Percentiles rank a stretch among this genome's conserved stretches.
Conservation (phyloP, 2,329 filamentous ascomycete genomes). For the Zasmidium angulare region DNA sequence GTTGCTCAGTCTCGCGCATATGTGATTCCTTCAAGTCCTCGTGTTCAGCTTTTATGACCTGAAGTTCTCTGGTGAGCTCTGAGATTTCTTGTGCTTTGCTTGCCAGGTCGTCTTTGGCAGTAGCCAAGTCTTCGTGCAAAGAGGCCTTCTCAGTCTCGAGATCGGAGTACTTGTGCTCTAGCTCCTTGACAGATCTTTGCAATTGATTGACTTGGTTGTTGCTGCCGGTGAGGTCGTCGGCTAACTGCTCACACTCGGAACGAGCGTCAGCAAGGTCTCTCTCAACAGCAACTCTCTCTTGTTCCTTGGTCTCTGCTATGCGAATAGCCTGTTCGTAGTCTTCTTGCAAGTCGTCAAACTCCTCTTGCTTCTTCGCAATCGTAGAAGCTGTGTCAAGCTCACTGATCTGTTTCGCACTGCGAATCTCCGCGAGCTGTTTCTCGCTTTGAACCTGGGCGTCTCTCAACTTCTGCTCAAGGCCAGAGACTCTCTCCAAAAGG, state of each 20-base stretch:
- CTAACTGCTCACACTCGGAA: conserved; percentile 11
- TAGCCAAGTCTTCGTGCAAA: conserved; percentile 18
- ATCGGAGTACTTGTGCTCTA: background rate
- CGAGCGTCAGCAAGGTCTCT: conserved; percentile 13
- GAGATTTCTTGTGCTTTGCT: conserved; percentile 9
- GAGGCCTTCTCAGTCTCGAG: conserved; percentile 8
- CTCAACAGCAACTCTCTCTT: conserved; percentile 1
- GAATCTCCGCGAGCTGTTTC: conserved; percentile 39
- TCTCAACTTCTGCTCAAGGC: conserved; percentile 33
- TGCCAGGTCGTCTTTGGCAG: conserved; percentile 11
- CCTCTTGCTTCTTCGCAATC: conserved; percentile 47
- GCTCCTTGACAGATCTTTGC: background rate
- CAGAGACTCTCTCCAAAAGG: conserved; percentile 41
- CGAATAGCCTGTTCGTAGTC: conserved; percentile 26
- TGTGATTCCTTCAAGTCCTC: background rate
- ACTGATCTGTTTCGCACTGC: conserved; percentile 43
- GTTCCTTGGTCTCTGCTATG: conserved; percentile 1
- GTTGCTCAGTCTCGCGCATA: conserved; percentile 39
- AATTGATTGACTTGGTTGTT: conserved; percentile 4
- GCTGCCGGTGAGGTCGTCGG: conserved; percentile 3
- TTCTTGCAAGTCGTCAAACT: conserved; percentile 43
- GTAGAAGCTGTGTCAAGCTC: conserved; percentile 46
- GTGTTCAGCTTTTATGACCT: conserved; percentile 11
- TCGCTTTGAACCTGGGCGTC: conserved; percentile 30
- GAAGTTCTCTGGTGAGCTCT: conserved; percentile 17